A percentile compares a stretch with the other conserved stretches of the same genome.
phyloP scores from a whole-genome alignment of 352 stramenopile genomes.

The Globisporangium recalcitrans region DNA sequence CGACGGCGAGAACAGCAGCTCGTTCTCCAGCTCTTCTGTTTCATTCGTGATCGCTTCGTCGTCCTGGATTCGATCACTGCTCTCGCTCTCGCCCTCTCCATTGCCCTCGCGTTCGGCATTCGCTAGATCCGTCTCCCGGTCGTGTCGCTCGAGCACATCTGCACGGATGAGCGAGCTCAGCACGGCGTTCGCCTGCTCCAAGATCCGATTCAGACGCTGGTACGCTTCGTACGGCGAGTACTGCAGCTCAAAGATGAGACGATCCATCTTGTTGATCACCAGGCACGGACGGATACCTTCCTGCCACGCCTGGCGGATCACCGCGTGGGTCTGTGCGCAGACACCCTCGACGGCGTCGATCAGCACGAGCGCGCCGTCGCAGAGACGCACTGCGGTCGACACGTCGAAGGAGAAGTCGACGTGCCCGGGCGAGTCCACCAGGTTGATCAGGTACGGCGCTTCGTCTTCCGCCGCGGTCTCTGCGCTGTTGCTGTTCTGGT shows the following conservation, averaged over 20 bases:
- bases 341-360: constrained; percentile 96
- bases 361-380: constrained; percentile 91
- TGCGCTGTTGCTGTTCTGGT: constrained; percentile 35
- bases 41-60: constrained; percentile 64
- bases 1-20: constrained; percentile 79
- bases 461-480: constrained; percentile 17
- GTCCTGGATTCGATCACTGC: constrained; percentile 15
- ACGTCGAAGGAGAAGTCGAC: constrained; percentile 96
- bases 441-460: constrained; percentile 89
- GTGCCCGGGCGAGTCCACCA: constrained; percentile 94
- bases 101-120: constrained; percentile 16
- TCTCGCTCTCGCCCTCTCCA: constrained; percentile 8
- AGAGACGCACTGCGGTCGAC: constrained; percentile 93
- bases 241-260: constrained; percentile 91
- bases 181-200: constrained; percentile 88
- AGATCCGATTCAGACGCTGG: constrained; percentile 88
- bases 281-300: constrained; percentile 93
- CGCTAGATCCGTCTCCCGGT: constrained; percentile 19
- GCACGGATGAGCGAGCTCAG: constrained; percentile 79
- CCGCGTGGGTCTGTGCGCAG: constrained; percentile 92
- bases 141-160: constrained; percentile 71
- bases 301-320: constrained; percentile 92
- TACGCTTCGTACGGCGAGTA: constrained; percentile 90
- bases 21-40: constrained; percentile 57
- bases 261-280: constrained; percentile 97